Percentiles rank a stretch among this genome's conserved stretches.
Evolutionary conservation across 2,329 filamentous ascomycete species (phyloP).

Genomic region (Colletotrichum sp.): DNA sequence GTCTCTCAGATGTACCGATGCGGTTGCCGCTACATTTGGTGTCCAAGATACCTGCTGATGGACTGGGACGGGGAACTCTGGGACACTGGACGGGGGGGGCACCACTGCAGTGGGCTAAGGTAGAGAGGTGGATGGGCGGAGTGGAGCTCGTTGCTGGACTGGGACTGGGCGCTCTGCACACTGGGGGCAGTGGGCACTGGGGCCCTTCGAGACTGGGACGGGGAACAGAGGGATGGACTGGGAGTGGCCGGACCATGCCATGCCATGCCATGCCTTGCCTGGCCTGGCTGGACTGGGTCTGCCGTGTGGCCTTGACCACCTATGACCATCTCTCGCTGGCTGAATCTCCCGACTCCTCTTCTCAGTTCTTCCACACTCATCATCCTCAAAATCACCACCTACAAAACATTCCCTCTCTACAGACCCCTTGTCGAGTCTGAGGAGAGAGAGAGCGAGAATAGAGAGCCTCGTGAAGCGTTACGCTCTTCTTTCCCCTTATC

Average conservation of each 20-base stretch:
- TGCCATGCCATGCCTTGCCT: conserved; percentile 15
- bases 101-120: background rate
- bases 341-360: conserved; percentile 19
- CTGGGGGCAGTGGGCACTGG: background rate
- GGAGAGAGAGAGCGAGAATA: conserved; percentile 25
- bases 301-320: conserved; percentile 16
- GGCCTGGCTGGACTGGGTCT: conserved; percentile 15
- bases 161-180: background rate
- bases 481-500: conserved; percentile 25
- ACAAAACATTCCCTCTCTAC: conserved; percentile 17
- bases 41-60: background rate
- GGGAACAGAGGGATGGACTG: background rate
- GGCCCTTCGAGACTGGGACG: background rate
- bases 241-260: conserved; percentile 20
- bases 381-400: conserved; percentile 1
- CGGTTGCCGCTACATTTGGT: background rate
- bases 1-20: background rate
- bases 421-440: conserved; percentile 18
- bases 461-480: conserved; percentile 18
- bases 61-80: conserved; percentile 5
- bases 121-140: background rate
- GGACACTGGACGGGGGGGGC: background rate
- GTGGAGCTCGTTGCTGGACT: background rate
- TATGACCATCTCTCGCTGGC: conserved; percentile 16
- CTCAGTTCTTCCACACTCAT: conserved; percentile 16